These are phyloP conservation scores for Nakazawaea wyomingensis DNA, from an alignment of 805 yeast genomes.

Conservation along the genomic window DNA sequence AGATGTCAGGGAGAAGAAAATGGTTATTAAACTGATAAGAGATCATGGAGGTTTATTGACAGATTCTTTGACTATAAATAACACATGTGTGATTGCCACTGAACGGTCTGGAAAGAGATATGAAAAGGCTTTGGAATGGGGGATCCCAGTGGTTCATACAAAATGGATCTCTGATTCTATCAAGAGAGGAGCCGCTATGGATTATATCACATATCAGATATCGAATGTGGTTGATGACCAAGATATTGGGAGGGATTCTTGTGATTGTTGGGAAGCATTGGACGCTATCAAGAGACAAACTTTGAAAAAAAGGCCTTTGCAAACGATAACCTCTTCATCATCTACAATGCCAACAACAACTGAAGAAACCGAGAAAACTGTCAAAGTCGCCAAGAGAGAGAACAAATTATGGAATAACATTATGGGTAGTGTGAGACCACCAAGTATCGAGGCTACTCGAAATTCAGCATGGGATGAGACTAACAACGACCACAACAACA, in stretches of 20 bases:
- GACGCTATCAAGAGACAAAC: constrained; percentile 13
- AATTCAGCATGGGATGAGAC: constrained; percentile 20
- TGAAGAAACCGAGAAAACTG: constrained; percentile 11
- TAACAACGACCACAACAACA: constrained; percentile 10
- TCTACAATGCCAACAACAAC: neutral
- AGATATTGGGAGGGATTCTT: constrained; percentile 25
- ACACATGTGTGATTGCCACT: constrained; percentile 43
- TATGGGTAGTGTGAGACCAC: constrained; percentile 12
- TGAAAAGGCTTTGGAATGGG: constrained; percentile 48
- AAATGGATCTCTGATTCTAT: constrained; percentile 43
- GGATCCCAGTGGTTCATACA: constrained; percentile 47
- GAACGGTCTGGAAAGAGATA: constrained; percentile 47
- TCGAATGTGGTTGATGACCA: constrained; percentile 14
- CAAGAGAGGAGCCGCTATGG: constrained; percentile 38
- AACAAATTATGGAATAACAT: constrained; percentile 13
- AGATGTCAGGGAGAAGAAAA: constrained; percentile 25
- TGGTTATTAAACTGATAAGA: constrained; percentile 30
- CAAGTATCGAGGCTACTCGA: neutral
- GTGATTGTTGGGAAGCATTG: constrained; percentile 32
- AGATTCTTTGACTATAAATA: constrained; percentile 42
- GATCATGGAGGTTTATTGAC: constrained; percentile 47
- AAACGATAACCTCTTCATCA: neutral
- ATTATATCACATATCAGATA: constrained; percentile 35
- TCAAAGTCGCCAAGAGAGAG: constrained; percentile 10
- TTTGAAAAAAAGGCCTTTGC: neutral